These are phyloP conservation scores for Pyropia yezoensis DNA, from an alignment of 23 red algal species.

Conservation along the genomic window DNA sequence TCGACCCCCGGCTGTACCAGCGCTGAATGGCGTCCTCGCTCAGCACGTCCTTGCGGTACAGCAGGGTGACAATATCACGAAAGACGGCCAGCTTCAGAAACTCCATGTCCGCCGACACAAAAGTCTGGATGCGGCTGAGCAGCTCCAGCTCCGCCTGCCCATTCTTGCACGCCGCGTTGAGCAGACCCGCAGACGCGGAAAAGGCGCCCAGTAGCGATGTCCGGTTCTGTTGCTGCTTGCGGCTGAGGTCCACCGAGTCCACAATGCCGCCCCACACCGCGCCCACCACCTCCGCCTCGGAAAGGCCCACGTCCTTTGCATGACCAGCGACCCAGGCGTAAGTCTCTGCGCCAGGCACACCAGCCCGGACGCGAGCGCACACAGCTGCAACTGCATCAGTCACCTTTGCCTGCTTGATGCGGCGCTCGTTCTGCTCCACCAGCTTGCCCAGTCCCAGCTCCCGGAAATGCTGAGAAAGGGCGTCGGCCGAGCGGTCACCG, in stretches of 20 bases:
- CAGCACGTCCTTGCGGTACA: constrained; percentile 66
- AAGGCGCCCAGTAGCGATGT: constrained; percentile 36
- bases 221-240: constrained; percentile 72
- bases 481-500: constrained; percentile 42
- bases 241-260: constrained; percentile 30
- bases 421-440: constrained; percentile 65
- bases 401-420: constrained; percentile 21
- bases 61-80: constrained; percentile 51
- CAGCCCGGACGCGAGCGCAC: constrained; percentile 24
- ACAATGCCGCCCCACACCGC: constrained; percentile 54
- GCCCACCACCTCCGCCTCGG: constrained; percentile 32
- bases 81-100: constrained; percentile 62
- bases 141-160: constrained; percentile 53
- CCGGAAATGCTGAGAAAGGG: constrained; percentile 47
- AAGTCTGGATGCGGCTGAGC: constrained; percentile 45
- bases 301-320: constrained; percentile 22
- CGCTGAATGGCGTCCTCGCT: constrained; percentile 70
- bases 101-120: constrained; percentile 71
- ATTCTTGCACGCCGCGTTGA: constrained; percentile 34
- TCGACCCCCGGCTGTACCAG: constrained; percentile 49
- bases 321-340: constrained; percentile 23
- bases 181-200: constrained; percentile 24
- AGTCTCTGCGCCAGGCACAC: constrained; percentile 25
- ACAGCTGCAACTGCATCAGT: constrained; percentile 4
- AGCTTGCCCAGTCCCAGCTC: constrained; percentile 56